These are phyloP conservation scores for Aspergillus fumigatus DNA, from an alignment of 2,329 filamentous ascomycete genomes.

Conservation along the genomic window DNA sequence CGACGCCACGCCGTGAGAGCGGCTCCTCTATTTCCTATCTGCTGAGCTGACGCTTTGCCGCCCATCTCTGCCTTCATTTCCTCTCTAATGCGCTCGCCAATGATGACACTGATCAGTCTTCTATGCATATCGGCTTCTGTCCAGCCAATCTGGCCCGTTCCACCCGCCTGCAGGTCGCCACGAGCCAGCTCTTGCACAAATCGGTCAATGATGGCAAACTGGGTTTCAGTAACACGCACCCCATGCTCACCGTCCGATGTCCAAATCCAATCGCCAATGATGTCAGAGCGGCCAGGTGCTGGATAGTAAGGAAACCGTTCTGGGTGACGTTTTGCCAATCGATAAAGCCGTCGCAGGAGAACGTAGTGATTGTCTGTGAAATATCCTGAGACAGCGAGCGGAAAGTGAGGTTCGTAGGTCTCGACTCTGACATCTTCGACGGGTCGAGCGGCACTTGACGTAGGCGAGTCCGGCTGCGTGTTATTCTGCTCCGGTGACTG, in stretches of 20 bases:
- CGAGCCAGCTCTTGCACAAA: constrained; percentile 36
- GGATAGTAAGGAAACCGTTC: constrained; percentile 36
- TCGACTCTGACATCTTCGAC: constrained; percentile 8
- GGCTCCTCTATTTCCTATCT: constrained; percentile 9
- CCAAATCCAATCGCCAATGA: constrained; percentile 41
- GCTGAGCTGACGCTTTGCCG: constrained; percentile 7
- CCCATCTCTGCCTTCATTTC: constrained; percentile 31
- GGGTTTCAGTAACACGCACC: constrained; percentile 38
- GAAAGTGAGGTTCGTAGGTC: constrained; percentile 16
- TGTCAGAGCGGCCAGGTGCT: constrained; percentile 30
- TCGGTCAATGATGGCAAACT: constrained; percentile 39
- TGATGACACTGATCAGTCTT: constrained; percentile 43
- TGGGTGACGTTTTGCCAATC: constrained; percentile 33
- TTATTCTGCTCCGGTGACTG: constrained; percentile 3
- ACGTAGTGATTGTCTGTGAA: constrained; percentile 41
- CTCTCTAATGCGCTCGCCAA: constrained; percentile 43
- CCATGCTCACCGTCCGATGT: constrained; percentile 39
- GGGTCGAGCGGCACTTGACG: constrained; percentile 2
- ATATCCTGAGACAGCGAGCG: constrained; percentile 34
- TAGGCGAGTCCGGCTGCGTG: constrained; percentile 5
- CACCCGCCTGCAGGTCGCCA: constrained; percentile 32
- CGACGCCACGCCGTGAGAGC: constrained; percentile 26
- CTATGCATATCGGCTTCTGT: constrained; percentile 41
- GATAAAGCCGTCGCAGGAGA: constrained; percentile 37
- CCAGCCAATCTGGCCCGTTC: constrained; percentile 39